Base-by-base conservation (phyloP, 306 rosid genomes). In the Inga leiocalycina region DNA sequence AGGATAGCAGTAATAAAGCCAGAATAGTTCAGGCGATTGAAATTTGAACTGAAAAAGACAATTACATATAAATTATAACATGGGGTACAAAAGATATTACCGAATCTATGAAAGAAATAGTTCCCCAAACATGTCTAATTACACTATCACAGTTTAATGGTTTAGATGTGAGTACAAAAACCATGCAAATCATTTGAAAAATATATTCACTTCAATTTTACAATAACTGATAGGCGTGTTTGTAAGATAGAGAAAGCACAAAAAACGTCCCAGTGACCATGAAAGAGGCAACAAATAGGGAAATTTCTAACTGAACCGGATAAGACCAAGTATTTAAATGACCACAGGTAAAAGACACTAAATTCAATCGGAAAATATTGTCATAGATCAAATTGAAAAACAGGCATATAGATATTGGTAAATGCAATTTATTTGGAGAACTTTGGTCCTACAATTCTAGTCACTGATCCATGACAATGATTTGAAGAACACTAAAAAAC, bases 1-100 rank as follows among this genome's bases (percentile, higher is more conserved):
- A 94, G 87, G 82, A 92, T 87, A 78, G 87, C 91, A 83, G 98
- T 92, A 78, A 89, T 64, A 79, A 94, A 94, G 30, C 97, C 89
- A 72, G 87, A 73, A 62, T 74, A 87, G 59, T 91, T 87, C 49
- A 94, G 84, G 48, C 98, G 90, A 70, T 79, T 82, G 61, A 91
- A 88, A 79, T 94, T 94, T 83, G 97, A 94, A 89, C 98, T 94
- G 85, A 81, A 24, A 75, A 76, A 34, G 49, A 49, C 78, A 83
- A 81, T 43, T 13, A 71, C 32, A 37, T 30, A 46, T 76, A 78
- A 37, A 76, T 15, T 61, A 34, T 32, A 71, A 68, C 48, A 44
- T 12, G 16, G 41, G 76, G 61, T 44, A 49, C 41, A 65, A 68
- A 56, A 77, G 0, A 51, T 17, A 44, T 11, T n/a, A 77, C 5